These are phyloP conservation scores for Euphrasia confusa DNA, from an alignment of 257 asterid species.

Conservation along the genomic window DNA sequence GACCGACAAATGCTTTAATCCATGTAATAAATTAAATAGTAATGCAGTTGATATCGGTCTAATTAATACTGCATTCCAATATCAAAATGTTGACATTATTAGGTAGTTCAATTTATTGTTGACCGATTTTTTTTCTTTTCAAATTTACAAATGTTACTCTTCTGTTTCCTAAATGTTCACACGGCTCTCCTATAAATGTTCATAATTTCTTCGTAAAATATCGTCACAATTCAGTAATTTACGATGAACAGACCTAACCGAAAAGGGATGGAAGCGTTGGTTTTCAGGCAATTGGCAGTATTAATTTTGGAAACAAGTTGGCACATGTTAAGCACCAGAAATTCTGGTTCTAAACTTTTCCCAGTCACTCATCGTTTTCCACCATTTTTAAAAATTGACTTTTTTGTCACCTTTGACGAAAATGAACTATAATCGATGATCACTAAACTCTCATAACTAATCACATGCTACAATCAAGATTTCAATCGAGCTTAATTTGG, in stretches of 20 bases:
- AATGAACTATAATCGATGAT: not conserved
- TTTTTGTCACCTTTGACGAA: constrained; percentile 5
- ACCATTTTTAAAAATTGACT: constrained; percentile 25
- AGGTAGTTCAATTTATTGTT: no score
- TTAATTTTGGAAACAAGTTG: constrained; percentile 25
- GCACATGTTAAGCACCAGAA: constrained; percentile 30
- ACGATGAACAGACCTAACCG: no score
- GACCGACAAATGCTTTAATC: constrained; percentile 20
- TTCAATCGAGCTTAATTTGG: not conserved
- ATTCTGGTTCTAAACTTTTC: constrained; percentile 25
- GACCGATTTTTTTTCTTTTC: no score
- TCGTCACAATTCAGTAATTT: no score
- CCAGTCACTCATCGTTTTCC: constrained; percentile 33
- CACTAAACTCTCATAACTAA: not conserved
- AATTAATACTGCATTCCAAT: no score
- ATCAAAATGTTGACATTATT: no score
- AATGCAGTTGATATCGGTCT: no score
- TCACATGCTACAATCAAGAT: not conserved
- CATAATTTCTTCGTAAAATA: no score
- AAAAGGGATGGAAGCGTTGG: not conserved
- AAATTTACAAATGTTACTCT: no score
- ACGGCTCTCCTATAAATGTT: no score
- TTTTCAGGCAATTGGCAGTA: not conserved
- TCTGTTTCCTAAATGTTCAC: no score
- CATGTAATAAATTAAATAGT: no score